These are phyloP conservation scores for Xylariomycetidae sp. DNA, from an alignment of 2,329 filamentous ascomycete species.

Conservation along the genomic window DNA sequence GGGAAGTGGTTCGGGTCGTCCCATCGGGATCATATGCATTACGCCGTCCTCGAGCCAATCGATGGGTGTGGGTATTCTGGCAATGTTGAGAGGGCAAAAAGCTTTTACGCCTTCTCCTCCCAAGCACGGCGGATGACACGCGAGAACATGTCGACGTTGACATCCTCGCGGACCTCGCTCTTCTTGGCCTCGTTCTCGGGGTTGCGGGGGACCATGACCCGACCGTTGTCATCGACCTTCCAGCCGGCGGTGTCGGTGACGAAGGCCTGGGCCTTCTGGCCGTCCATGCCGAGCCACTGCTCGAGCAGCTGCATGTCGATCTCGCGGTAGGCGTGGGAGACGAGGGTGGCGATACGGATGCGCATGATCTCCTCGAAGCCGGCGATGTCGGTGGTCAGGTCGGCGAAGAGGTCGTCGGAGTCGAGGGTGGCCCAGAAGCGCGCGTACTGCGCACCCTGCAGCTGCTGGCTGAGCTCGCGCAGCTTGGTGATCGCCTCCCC, in stretches of 20 bases:
- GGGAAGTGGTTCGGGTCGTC: too few relatives aligned
- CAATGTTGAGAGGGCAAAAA: too few relatives aligned
- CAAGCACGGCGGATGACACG: constrained; percentile 78
- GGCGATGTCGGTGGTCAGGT: constrained; percentile 86
- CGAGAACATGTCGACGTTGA: constrained; percentile 81
- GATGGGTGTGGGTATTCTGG: too few relatives aligned
- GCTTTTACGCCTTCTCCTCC: constrained; percentile 77
- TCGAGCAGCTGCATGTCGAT: constrained; percentile 62
- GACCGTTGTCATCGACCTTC: constrained; percentile 61
- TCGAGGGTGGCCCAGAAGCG: constrained; percentile 91
- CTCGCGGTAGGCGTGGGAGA: constrained; percentile 75
- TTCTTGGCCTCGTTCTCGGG: constrained; percentile 97
- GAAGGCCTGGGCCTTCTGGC: constrained; percentile 67
- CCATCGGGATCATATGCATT: too few relatives aligned
- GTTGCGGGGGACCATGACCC: constrained; percentile 78
- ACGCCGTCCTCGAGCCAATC: too few relatives aligned
- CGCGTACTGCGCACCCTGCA: constrained; percentile 84
- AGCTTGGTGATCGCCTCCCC: constrained; percentile 90
- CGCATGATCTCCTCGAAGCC: constrained; percentile 95
- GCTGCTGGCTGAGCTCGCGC: constrained; percentile 73
- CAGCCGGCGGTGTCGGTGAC: constrained; percentile 82
- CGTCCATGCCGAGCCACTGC: constrained; percentile 68
- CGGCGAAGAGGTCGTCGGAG: constrained; percentile 90
- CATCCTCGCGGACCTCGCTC: constrained; percentile 89
- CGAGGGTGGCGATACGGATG: constrained; percentile 79